These are phyloP conservation scores for Paramecium octaurelia DNA, from an alignment of 73 alveolate genomes.

Conservation along the genomic window DNA sequence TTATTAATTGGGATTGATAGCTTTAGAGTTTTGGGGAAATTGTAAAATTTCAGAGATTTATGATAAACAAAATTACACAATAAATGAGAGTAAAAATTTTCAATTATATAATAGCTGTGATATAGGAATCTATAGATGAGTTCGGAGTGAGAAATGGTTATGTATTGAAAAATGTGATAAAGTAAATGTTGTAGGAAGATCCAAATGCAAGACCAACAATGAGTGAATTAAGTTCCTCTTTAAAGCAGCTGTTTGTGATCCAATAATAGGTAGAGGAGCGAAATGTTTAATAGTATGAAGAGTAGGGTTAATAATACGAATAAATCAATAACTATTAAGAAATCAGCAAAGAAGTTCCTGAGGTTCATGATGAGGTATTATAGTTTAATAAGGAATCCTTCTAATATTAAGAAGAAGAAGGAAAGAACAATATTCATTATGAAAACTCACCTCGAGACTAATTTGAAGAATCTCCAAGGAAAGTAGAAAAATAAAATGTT, in stretches of 20 bases:
- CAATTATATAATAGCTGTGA: not conserved
- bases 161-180: not conserved
- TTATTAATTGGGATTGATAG: not conserved
- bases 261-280: not conserved
- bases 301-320: not conserved
- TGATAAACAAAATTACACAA: not conserved
- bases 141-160: constrained; percentile 7
- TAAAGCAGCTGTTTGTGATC: not conserved
- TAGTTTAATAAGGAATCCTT: not conserved
- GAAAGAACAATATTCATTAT: not conserved
- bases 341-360: not conserved
- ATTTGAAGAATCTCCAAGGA: not conserved
- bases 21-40: constrained; percentile 20
- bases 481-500: not conserved
- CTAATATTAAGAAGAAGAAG: not conserved
- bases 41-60: not conserved
- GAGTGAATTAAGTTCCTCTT: not conserved
- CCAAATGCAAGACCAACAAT: constrained; percentile 28
- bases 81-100: not conserved
- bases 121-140: not conserved
- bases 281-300: not conserved
- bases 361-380: not conserved
- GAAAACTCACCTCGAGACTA: not conserved
- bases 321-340: not conserved
- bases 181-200: constrained; percentile 8